Conservation (phyloP, 2,329 filamentous ascomycete genomes). For the Talaromyces verruculosus region DNA sequence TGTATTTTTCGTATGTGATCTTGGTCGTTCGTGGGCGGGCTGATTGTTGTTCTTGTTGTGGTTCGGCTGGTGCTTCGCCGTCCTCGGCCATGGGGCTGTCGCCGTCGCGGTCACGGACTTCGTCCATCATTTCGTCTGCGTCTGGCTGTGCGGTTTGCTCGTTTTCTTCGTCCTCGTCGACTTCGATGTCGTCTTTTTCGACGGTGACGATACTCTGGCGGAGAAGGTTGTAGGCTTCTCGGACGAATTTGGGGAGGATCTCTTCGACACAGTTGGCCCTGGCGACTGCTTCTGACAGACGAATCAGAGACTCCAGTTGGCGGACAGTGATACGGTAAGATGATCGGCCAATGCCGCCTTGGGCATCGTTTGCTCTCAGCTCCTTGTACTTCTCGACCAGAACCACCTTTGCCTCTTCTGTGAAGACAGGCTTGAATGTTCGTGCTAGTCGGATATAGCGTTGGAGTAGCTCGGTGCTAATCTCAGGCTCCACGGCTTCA, state of each 20-base stretch:
- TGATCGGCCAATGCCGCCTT: conserved; percentile 90
- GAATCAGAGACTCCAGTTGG: conserved; percentile 93
- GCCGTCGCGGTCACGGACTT: conserved; percentile 47
- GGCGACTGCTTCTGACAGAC: conserved; percentile 93
- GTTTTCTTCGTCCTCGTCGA: conserved; percentile 70
- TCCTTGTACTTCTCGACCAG: conserved; percentile 95
- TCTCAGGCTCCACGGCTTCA: conserved; percentile 86
- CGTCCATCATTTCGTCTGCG: conserved; percentile 50
- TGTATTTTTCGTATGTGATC: conserved; percentile 94
- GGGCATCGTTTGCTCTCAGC: conserved; percentile 85
- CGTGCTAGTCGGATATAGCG: conserved; percentile 95
- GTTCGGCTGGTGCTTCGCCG: conserved; percentile 45
- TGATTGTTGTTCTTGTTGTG: conserved; percentile 27
- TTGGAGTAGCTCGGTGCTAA: conserved; percentile 93
- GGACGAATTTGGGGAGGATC: conserved; percentile 78
- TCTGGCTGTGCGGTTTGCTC: conserved; percentile 41
- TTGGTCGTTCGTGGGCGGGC: conserved; percentile 67
- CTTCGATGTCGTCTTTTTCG: conserved; percentile 94
- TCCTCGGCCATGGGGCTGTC: conserved; percentile 57
- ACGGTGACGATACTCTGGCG: conserved; percentile 95
- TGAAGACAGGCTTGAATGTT: conserved; percentile 92
- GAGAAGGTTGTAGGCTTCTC: conserved; percentile 87
- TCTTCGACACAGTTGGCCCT: conserved; percentile 96
- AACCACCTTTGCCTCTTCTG: conserved; percentile 76
- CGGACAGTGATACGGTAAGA: conserved; percentile 97